A percentile compares a stretch with the other conserved stretches of the same genome.
These are phyloP conservation scores for Boletus rubescentipes DNA, from an alignment of 768 basidiomycete genomes.

Conservation along the genomic window DNA sequence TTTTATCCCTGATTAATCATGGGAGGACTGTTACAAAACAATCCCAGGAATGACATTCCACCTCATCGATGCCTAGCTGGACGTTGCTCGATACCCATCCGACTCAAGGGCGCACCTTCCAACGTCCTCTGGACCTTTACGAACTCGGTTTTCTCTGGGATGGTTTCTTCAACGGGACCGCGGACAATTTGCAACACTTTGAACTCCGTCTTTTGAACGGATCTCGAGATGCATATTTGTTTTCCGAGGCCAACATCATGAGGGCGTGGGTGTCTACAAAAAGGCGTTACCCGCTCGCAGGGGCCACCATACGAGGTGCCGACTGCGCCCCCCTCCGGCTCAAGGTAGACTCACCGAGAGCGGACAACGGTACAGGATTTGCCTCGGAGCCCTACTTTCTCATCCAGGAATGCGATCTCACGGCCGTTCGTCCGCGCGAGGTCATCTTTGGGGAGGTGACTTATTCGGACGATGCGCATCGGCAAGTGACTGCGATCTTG, in stretches of 20 bases:
- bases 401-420: slow-evolving; percentile 39
- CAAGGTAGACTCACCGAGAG: no score
- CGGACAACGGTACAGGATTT: neutral
- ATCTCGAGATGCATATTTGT: slow-evolving; percentile 20
- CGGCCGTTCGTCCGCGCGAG: slow-evolving; percentile 36
- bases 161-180: slow-evolving; percentile 40
- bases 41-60: neutral
- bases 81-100: slow-evolving; percentile 2
- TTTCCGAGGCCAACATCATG: slow-evolving; percentile 36
- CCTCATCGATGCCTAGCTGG: slow-evolving; percentile 8
- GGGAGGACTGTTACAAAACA: no score
- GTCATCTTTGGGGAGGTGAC: slow-evolving; percentile 35
- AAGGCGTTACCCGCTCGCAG: slow-evolving; percentile 48
- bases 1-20: no score
- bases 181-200: slow-evolving; percentile 41
- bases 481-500: slow-evolving; percentile 29
- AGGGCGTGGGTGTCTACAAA: slow-evolving; percentile 53
- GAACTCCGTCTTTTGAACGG: slow-evolving; percentile 28
- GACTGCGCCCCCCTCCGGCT: neutral
- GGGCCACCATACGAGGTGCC: slow-evolving; percentile 34
- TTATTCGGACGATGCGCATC: slow-evolving; percentile 36
- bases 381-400: slow-evolving; percentile 33
- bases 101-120: slow-evolving; percentile 12
- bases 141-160: slow-evolving; percentile 46
- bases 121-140: slow-evolving; percentile 38